Evolutionary conservation across 139 green algal species (phyloP), one percentile per base, ranked within the genome.

Genomic region (Coelastrella sp.): DNA sequence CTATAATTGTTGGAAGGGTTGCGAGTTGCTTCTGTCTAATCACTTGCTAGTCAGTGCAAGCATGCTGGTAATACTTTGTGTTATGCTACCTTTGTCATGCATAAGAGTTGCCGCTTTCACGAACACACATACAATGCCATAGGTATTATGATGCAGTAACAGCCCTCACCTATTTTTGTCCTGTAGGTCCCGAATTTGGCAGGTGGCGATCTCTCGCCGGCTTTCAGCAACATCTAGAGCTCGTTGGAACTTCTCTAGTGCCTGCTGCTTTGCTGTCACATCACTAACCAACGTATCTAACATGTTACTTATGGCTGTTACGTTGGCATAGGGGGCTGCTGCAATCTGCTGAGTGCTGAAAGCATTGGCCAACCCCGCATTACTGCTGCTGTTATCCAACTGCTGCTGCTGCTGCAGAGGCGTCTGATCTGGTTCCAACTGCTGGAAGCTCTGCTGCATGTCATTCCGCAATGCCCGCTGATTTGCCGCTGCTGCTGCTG

Each of bases 241-340:
- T 7, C 91, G 80, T 17, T 92, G 73, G 16, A 95, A 54, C 54
- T 73, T 83, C 5, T 93, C 94, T 73, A 96, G 23, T 4, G 86
- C 84, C 64, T 90, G 68, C 89, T 95, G 92, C 88, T 93, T 94
- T 0, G 59, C 16, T 3, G 92, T 32, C 17, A 91, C 54, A 68
- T 95, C 92, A 32, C 87, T 75, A 4, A 93, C 80, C 83, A 94
- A 71, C 32, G 85, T 80, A 20, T 89, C 88, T 56, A 93, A 7
- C 22, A 82, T 57, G 4, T 68, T 5, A 7, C 5, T 64, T 5
- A 19, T 60, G 5, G 59, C 57, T 5, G 59, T 73, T 1, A 56
- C 71, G 56, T 16, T 66, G 32, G 1, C 32, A 1, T 47, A 0
- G 1, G 32, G 32, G 32, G 32, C 32, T 47, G 32, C 32, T 47